Conservation (phyloP, 2,329 filamentous ascomycete species). For the Aspergillus ustus region DNA sequence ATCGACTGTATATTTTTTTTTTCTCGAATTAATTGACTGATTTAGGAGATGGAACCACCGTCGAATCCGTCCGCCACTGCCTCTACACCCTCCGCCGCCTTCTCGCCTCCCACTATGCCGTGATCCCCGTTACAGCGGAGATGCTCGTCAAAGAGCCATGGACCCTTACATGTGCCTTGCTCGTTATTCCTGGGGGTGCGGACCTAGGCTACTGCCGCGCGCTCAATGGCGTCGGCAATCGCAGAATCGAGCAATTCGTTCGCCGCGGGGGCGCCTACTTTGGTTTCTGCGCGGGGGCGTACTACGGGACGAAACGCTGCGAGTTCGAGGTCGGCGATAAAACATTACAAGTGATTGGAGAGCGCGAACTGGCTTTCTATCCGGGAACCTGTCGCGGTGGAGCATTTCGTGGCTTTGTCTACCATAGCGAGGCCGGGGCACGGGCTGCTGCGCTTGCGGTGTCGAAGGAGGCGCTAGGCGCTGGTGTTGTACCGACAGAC, state of each 20-base stretch:
- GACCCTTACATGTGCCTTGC: slow-evolving; percentile 80
- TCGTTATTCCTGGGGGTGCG: slow-evolving; percentile 93
- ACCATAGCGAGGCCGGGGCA: slow-evolving; percentile 84
- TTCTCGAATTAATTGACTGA: slow-evolving; percentile 29
- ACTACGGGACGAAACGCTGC: slow-evolving; percentile 80
- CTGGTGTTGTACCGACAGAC: slow-evolving; percentile 59
- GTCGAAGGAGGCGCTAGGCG: slow-evolving; percentile 61
- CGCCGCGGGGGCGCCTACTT: slow-evolving; percentile 83
- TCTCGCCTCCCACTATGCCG: slow-evolving; percentile 87
- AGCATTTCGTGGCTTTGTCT: slow-evolving; percentile 88
- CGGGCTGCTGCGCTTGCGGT: slow-evolving; percentile 71
- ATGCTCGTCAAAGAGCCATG: slow-evolving; percentile 90
- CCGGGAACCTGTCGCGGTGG: slow-evolving; percentile 83
- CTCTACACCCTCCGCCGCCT: slow-evolving; percentile 84
- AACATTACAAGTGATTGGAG: slow-evolving; percentile 81
- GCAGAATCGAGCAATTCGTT: slow-evolving; percentile 81
- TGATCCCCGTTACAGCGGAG: slow-evolving; percentile 79
- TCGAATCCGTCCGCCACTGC: slow-evolving; percentile 87
- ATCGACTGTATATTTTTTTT: slow-evolving; percentile 25
- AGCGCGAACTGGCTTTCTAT: slow-evolving; percentile 85
- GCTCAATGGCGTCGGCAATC: slow-evolving; percentile 86
- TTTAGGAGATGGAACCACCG: slow-evolving; percentile 79
- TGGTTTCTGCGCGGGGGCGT: slow-evolving; percentile 92
- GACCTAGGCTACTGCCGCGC: slow-evolving; percentile 88
- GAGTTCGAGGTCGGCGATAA: slow-evolving; percentile 90